A percentile compares a stretch with the other conserved stretches of the same genome.
Conservation (phyloP, 352 stramenopile genomes). For the Globisporangium spinosum region DNA sequence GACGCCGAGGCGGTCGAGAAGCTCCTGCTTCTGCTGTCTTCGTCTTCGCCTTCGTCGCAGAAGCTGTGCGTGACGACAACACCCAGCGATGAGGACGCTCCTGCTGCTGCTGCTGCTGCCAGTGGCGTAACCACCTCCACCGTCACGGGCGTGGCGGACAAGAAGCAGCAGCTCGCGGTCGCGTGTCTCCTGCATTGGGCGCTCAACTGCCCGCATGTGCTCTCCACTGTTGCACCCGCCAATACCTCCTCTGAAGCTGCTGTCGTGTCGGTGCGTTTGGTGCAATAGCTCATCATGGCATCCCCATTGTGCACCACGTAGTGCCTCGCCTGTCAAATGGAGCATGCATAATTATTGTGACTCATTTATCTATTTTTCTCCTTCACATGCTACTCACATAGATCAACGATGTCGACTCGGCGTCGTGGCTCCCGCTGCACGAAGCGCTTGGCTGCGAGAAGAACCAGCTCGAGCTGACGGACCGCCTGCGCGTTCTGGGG, state of each 20-base stretch:
- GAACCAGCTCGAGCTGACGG: conserved; percentile 23
- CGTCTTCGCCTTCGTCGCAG: background rate
- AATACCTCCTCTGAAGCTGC: conserved; percentile 15
- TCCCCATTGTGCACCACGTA: background rate
- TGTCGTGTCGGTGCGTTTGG: conserved; percentile 16
- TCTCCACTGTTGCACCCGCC: background rate
- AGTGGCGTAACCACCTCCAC: background rate
- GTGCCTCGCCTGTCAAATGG: background rate
- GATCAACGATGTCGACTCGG: conserved; percentile 24
- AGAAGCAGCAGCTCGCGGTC: conserved; percentile 46
- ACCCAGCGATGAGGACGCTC: background rate
- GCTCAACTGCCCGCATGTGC: conserved; percentile 20
- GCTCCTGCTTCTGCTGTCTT: conserved; percentile 7
- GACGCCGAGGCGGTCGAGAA: conserved; percentile 12
- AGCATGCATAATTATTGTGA: background rate
- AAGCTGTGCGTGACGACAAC: background rate
- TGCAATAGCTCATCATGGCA: background rate
- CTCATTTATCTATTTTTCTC: background rate
- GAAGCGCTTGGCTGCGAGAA: conserved; percentile 43
- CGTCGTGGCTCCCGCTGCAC: conserved; percentile 31
- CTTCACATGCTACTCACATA: background rate
- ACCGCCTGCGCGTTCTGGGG: conserved; percentile 25
- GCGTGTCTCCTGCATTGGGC: conserved; percentile 52
- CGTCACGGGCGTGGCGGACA: conserved; percentile 29
- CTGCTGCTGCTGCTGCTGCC: background rate